A percentile compares a stretch with the other conserved stretches of the same genome.
These are phyloP conservation scores for Cryoendolithus antarcticus DNA, from an alignment of 2,329 filamentous ascomycete genomes.

Conservation along the genomic window DNA sequence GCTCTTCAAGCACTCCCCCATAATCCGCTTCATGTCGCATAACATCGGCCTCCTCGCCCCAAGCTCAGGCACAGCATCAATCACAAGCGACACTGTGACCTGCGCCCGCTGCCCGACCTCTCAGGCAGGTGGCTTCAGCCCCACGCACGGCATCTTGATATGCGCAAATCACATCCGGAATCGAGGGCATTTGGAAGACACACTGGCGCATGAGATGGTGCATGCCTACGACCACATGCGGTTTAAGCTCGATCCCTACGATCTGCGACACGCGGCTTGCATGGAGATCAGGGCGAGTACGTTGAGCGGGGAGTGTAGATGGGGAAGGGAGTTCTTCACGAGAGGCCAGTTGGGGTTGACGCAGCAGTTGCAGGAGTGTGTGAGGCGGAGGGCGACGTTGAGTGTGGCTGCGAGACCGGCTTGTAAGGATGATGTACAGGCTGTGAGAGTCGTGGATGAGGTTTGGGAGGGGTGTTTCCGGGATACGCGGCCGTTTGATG, in stretches of 20 bases:
- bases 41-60: conserved; percentile 64
- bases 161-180: conserved; percentile 86
- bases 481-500: conserved; percentile 91
- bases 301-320: conserved; percentile 87
- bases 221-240: conserved; percentile 89
- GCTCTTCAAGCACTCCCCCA: conserved; percentile 71
- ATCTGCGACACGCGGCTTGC: conserved; percentile 81
- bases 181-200: conserved; percentile 77
- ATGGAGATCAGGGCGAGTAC: conserved; percentile 93
- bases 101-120: conserved; percentile 67
- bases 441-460: conserved; percentile 78
- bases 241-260: conserved; percentile 78
- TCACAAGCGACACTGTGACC: conserved; percentile 63
- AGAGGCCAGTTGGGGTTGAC: conserved; percentile 79
- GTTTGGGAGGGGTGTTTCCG: conserved; percentile 98
- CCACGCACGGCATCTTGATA: conserved; percentile 74
- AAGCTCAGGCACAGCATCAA: conserved; percentile 37
- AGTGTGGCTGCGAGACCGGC: conserved; percentile 67
- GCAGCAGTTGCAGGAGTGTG: conserved; percentile 88
- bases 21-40: conserved; percentile 74
- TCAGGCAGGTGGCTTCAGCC: conserved; percentile 72
- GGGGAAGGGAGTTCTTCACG: conserved; percentile 72
- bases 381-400: conserved; percentile 64
- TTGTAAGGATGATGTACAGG: conserved; percentile 77
- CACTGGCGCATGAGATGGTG: conserved; percentile 92